Conservation (phyloP, 352 stramenopile genomes). For the Pythium aristosporum region DNA sequence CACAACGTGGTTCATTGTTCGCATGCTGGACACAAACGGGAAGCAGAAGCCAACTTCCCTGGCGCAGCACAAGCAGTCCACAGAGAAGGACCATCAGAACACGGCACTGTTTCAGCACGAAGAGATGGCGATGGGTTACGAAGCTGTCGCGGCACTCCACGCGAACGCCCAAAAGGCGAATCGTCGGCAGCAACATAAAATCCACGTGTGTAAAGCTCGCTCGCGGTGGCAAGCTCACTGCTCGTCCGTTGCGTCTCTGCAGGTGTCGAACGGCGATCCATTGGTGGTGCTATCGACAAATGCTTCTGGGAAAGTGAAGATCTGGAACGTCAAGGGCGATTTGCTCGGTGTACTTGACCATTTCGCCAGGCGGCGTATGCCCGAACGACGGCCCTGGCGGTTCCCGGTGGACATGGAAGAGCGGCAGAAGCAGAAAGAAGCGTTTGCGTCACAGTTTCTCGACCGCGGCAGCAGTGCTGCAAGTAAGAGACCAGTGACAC, state of each 20-base stretch:
- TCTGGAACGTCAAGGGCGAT: slow-evolving; percentile 49
- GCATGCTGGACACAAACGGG: neutral
- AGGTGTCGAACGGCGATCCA: slow-evolving; percentile 34
- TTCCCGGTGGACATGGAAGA: slow-evolving; percentile 58
- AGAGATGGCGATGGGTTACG: slow-evolving; percentile 54
- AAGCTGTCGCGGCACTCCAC: slow-evolving; percentile 50
- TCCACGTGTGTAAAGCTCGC: neutral
- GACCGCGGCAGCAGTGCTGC: slow-evolving; percentile 18
- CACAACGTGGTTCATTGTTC: slow-evolving; percentile 14
- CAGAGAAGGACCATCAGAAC: slow-evolving; percentile 14
- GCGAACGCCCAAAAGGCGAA: slow-evolving; percentile 29
- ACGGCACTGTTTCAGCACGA: slow-evolving; percentile 45
- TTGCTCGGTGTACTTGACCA: slow-evolving; percentile 56
- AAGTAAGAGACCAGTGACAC: slow-evolving; percentile 24
- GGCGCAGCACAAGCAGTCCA: neutral
- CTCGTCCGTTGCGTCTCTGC: slow-evolving; percentile 38
- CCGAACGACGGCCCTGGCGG: slow-evolving; percentile 44
- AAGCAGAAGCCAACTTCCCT: neutral
- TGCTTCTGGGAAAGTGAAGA: slow-evolving; percentile 51
- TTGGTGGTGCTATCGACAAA: slow-evolving; percentile 50
- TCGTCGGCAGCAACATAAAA: neutral
- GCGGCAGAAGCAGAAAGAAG: slow-evolving; percentile 35
- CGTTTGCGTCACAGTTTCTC: slow-evolving; percentile 44
- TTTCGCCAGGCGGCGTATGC: slow-evolving; percentile 57
- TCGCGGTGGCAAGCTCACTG: slow-evolving; percentile 45